Conservation (phyloP, 2,329 filamentous ascomycete species). For the Bisporella sp. region DNA sequence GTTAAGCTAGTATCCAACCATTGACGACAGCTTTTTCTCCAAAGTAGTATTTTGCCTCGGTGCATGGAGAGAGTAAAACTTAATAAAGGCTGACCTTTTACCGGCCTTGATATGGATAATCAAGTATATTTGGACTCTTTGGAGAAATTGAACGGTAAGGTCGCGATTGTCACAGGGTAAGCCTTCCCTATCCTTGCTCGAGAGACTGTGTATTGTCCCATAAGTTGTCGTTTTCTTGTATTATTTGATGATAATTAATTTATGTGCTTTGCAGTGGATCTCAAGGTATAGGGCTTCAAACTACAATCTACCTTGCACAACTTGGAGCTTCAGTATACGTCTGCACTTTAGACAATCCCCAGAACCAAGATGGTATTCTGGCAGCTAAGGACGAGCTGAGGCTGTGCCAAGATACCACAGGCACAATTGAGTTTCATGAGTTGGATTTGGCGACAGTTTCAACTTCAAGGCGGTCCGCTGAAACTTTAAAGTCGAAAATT, state of each 20-base stretch:
- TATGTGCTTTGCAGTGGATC: neutral
- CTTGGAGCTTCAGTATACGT: neutral
- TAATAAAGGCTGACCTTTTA: too few species aligned
- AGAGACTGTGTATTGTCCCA: neutral
- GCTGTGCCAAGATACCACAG: neutral
- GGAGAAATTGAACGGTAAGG: neutral
- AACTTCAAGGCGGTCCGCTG: neutral
- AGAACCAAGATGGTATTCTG: neutral
- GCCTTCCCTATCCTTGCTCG: neutral
- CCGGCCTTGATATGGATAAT: neutral
- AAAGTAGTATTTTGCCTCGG: too few species aligned
- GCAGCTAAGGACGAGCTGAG: neutral
- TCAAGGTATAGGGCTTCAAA: neutral
- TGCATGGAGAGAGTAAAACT: too few species aligned
- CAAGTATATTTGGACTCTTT: neutral
- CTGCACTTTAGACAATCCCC: neutral
- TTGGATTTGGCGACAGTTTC: neutral
- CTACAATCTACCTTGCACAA: neutral
- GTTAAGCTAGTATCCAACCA: too few species aligned
- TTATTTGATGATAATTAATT: too few species aligned
- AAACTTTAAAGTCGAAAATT: neutral
- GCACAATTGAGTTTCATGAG: neutral
- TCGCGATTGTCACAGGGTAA: neutral
- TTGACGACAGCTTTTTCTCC: too few species aligned
- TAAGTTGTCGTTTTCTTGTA: neutral